These are phyloP conservation scores for Botrytis pseudocinerea DNA, from an alignment of 2,329 filamentous ascomycete species.

Conservation along the genomic window DNA sequence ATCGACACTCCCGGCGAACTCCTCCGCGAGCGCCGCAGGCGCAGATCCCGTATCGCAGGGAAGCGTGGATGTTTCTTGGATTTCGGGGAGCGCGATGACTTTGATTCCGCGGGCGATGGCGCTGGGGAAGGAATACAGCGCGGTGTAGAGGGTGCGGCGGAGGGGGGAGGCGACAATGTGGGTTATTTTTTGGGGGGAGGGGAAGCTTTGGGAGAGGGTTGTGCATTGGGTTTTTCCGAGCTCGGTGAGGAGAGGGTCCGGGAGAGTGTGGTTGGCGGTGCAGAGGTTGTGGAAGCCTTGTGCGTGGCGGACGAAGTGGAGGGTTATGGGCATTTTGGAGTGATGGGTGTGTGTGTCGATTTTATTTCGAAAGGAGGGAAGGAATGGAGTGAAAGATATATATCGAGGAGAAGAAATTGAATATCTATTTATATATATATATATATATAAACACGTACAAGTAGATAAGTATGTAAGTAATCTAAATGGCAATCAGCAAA, in stretches of 20 bases:
- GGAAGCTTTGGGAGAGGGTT: conserved; percentile 61
- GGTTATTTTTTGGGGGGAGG: conserved; percentile 63
- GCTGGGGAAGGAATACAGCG: conserved; percentile 66
- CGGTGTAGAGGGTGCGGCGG: conserved; percentile 78
- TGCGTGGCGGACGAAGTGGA: conserved; percentile 72
- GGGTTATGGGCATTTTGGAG: conserved; percentile 40
- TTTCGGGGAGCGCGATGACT: conserved; percentile 67
- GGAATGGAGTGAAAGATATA: background rate
- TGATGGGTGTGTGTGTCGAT: background rate
- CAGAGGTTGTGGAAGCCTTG: conserved; percentile 80
- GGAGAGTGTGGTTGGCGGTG: conserved; percentile 67
- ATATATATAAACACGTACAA: background rate
- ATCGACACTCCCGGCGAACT: conserved; percentile 8
- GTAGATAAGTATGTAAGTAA: background rate
- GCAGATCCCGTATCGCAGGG: conserved; percentile 71
- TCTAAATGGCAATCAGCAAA: background rate
- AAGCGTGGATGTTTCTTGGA: conserved; percentile 75
- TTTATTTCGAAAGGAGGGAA: background rate
- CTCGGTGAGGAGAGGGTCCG: conserved; percentile 76
- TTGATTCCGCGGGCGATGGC: conserved; percentile 45
- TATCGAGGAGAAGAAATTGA: background rate
- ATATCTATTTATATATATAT: background rate
- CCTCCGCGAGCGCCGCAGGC: background rate
- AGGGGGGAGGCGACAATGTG: conserved; percentile 77
- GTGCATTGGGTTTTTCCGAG: conserved; percentile 76